Evolutionary conservation across 129 eudicot genomes (phyloP).

Genomic region (Heracleum sosnowskyi): DNA sequence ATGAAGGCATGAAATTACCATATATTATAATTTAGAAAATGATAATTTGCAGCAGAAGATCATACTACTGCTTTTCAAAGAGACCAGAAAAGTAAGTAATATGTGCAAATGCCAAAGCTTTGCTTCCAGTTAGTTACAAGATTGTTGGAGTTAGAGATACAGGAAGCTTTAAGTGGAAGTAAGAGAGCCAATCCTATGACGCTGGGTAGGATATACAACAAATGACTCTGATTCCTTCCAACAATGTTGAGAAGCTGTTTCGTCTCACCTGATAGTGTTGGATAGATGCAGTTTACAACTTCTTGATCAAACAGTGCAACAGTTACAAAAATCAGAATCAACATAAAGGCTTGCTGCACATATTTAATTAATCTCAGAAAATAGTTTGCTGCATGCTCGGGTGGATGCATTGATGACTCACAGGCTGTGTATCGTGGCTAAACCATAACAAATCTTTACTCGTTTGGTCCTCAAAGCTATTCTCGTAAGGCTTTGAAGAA

Average conservation of each 20-base stretch:
- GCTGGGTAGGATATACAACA: conserved; percentile 67
- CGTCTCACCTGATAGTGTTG: conserved; percentile 47
- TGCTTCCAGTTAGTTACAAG: neutral
- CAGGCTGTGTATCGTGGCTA: conserved; percentile 53
- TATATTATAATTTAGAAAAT: neutral
- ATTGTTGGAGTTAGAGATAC: neutral
- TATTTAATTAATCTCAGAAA: conserved; percentile 46
- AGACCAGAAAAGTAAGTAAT: neutral
- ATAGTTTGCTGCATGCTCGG: conserved; percentile 45
- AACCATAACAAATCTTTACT: conserved; percentile 60
- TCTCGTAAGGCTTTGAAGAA: conserved; percentile 51
- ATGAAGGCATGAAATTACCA: neutral
- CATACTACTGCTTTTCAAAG: neutral
- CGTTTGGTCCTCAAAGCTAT: conserved; percentile 63
- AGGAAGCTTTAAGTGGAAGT: conserved; percentile 22
- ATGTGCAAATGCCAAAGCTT: neutral
- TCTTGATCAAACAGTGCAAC: no score
- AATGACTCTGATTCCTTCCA: conserved; percentile 65
- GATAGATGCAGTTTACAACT: conserved; percentile 72
- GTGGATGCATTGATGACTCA: conserved; percentile 77
- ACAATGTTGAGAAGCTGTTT: conserved; percentile 53
- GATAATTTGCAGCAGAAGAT: neutral
- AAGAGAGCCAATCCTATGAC: conserved; percentile 75
- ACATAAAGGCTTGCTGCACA: conserved; percentile 73
- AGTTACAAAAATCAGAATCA: conserved; percentile 63